phyloP scores from a whole-genome alignment of 2,329 filamentous ascomycete species.

The Fusarium odoratissimum region DNA sequence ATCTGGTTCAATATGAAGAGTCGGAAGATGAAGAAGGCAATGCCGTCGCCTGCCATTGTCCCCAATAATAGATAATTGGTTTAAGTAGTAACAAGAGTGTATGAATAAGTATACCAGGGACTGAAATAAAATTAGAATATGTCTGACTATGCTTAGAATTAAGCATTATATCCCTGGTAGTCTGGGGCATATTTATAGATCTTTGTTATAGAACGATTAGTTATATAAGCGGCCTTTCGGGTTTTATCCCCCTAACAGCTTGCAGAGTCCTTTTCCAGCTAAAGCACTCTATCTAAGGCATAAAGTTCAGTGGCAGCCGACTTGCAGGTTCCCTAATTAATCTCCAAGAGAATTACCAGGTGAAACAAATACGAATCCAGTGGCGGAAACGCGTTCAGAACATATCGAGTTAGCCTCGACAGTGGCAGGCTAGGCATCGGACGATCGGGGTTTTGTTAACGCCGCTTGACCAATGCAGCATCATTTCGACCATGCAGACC shows the following conservation, averaged over 20 bases:
- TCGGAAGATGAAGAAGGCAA: too few relatives aligned
- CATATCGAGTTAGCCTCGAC: background rate
- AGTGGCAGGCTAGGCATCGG: background rate
- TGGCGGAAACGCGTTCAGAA: background rate
- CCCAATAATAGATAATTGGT: too few relatives aligned
- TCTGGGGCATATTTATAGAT: background rate
- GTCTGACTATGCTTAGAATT: too few relatives aligned
- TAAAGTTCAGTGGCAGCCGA: too few relatives aligned
- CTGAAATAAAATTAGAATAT: too few relatives aligned
- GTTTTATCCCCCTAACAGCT: too few relatives aligned
- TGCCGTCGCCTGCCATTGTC: too few relatives aligned
- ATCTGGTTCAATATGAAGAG: too few relatives aligned
- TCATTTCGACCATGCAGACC: background rate
- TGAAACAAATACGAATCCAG: accelerated
- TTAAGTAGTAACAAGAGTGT: too few relatives aligned
- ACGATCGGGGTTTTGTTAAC: background rate
- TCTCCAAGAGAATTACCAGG: accelerated
- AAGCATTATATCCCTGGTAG: too few relatives aligned
- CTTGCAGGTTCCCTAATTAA: background rate
- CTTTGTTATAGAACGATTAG: too few relatives aligned
- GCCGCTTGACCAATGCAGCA: background rate
- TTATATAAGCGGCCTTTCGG: background rate
- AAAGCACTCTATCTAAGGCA: accelerated
- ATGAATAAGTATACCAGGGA: too few relatives aligned
- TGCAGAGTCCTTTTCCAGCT: background rate